Percentiles rank a stretch among this genome's conserved stretches.
These are phyloP conservation scores for Zygosaccharomyces sapae DNA, from an alignment of 1,139 yeast species.

Conservation along the genomic window DNA sequence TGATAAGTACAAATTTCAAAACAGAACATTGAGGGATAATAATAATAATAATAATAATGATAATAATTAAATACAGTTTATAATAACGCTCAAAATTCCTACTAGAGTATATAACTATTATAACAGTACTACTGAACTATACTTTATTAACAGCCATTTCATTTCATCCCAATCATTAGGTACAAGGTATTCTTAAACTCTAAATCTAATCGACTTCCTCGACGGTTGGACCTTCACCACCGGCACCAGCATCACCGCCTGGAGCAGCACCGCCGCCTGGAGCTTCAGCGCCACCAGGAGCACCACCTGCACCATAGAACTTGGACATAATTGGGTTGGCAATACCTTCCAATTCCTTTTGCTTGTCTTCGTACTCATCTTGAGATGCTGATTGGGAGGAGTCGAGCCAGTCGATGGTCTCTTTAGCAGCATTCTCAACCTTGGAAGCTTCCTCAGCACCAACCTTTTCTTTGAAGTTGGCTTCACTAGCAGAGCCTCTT, in stretches of 20 bases:
- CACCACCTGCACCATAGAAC: conserved; percentile 57
- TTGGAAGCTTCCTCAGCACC: conserved; percentile 85
- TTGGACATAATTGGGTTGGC: conserved; percentile 65
- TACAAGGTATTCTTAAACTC: neutral
- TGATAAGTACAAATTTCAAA: no score
- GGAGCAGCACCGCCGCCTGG: conserved; percentile 45
- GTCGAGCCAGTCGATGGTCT: conserved; percentile 80
- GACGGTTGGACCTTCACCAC: conserved; percentile 61
- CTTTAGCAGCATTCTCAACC: conserved; percentile 77
- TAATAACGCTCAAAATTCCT: neutral
- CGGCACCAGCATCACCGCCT: conserved; percentile 29
- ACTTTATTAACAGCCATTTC: neutral
- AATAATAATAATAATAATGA: no score
- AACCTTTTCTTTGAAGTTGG: conserved; percentile 65
- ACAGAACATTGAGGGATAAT: no score
- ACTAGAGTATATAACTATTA: neutral
- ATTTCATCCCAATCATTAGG: neutral
- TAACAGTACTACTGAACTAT: neutral
- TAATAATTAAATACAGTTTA: no score
- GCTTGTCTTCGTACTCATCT: conserved; percentile 71
- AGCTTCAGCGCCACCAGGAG: conserved; percentile 44
- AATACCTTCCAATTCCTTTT: conserved; percentile 60
- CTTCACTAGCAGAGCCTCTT: conserved; percentile 66
- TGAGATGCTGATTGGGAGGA: conserved; percentile 80
- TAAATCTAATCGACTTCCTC: conserved; percentile 60